These are phyloP conservation scores for Pseudogymnoascus sp. DNA, from an alignment of 2,329 filamentous ascomycete genomes.

Conservation along the genomic window DNA sequence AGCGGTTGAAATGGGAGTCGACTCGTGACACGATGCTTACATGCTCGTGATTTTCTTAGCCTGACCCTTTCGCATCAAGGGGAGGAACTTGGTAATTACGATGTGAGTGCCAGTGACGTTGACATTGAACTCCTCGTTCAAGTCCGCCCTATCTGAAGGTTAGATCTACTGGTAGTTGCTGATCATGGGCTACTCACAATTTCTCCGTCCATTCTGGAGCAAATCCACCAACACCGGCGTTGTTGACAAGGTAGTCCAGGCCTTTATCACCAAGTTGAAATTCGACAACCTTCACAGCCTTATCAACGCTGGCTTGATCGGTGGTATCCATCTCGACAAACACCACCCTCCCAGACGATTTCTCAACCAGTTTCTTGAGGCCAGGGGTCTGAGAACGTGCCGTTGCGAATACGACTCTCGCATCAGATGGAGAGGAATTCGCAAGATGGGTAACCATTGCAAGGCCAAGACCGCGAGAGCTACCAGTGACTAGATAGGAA, in stretches of 20 bases:
- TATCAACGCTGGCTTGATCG: background rate
- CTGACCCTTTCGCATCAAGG: conserved; percentile 17
- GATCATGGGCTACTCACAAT: background rate
- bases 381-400: background rate
- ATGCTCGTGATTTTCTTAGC: conserved; percentile 14
- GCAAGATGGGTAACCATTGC: conserved; percentile 23
- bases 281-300: background rate
- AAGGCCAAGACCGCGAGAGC: conserved; percentile 24
- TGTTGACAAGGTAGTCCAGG: conserved; percentile 4
- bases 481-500: conserved; percentile 22
- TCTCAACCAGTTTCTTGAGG: background rate
- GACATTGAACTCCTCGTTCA: conserved; percentile 6
- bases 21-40: background rate
- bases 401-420: background rate
- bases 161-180: background rate
- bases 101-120: background rate
- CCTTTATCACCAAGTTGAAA: background rate
- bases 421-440: conserved; percentile 2
- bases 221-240: background rate
- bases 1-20: background rate
- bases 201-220: background rate
- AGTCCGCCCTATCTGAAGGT: background rate
- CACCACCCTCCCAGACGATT: background rate
- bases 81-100: conserved; percentile 19
- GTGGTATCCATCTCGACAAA: background rate